Evolutionary conservation across 2,329 filamentous ascomycete genomes (phyloP), one percentile per base, ranked within the genome.

Genomic region (Colletotrichum cereale): DNA sequence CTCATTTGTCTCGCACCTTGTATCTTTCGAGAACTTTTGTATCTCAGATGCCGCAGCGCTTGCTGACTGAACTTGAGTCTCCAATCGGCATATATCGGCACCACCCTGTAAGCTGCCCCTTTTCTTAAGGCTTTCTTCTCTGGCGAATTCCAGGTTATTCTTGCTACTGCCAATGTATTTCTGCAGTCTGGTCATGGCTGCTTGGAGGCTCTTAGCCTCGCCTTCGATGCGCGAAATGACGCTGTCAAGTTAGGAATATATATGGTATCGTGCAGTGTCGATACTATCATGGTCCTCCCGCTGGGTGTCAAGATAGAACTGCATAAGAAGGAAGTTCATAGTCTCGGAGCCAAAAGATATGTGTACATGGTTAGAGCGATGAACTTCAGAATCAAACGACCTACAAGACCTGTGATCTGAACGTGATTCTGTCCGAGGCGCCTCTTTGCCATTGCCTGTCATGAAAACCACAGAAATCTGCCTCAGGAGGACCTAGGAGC

Each of bases 401-500:
- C 26, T 42, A 26, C 26, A n/a, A 38, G 52, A 61, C 10, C 24
- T 21, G 6, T 10, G 29, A 21, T 47, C 12, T 6, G 34, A 24
- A 6, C 31, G 12, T 14, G 47, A 34, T 18, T 40, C 70, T 18
- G 52, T 62, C 24, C 44, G 75, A 10, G 76, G 75, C 40, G 77
- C 75, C 5, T 67, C 21, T 31, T 38, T 42, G 53, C 66, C 66
- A 12, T 70, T 48, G 14, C 57, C 12, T 40, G 57, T 57, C 31
- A 75, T 77, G 21, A 81, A 74, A 0, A 52, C 18, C 2, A 84
- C 74, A 3, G 79, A 80, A 0, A 77, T 72, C 44, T 73, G 71
- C 10, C 78, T 77, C 10, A 84, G 76, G 18, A 84, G 75, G 18
- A 82, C 69, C 67, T 84, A 82, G 55, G 78, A 78, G 34, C 83